These are phyloP conservation scores for Phellopilus nigrolimitatus DNA, from an alignment of 1,284 basidiomycete genomes.

Conservation along the genomic window DNA sequence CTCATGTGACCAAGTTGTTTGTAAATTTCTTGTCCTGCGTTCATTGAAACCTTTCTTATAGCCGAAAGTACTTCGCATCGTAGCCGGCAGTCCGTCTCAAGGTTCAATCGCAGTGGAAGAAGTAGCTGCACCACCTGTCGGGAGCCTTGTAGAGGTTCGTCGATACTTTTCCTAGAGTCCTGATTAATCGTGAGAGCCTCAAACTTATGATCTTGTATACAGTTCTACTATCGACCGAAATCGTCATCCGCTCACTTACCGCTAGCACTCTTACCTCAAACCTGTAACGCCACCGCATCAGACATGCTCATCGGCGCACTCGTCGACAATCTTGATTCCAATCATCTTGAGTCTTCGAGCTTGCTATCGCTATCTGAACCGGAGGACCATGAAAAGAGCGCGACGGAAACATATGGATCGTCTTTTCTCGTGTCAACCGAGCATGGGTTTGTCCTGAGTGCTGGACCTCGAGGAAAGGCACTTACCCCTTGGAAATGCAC, in stretches of 20 bases:
- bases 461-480: background rate
- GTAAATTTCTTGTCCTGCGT: background rate
- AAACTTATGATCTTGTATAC: too few relatives aligned
- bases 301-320: background rate
- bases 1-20: slow-evolving; percentile 9
- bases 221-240: slow-evolving; percentile 16
- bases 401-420: background rate
- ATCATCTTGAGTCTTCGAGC: background rate
- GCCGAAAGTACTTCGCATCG: slow-evolving; percentile 9
- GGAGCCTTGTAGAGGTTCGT: slow-evolving; percentile 14
- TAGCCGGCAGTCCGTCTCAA: slow-evolving; percentile 17
- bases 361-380: background rate
- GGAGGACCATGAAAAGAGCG: background rate
- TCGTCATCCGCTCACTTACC: slow-evolving; percentile 4
- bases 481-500: slow-evolving; percentile 17
- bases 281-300: background rate
- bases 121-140: slow-evolving; percentile 12
- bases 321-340: slow-evolving; percentile 1
- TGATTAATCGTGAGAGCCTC: too few relatives aligned
- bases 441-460: slow-evolving; percentile 11
- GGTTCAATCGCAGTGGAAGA: slow-evolving; percentile 20
- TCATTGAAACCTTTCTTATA: background rate
- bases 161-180: background rate
- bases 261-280: background rate
- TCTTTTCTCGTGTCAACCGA: slow-evolving; percentile 10